Base-by-base conservation (phyloP, 768 basidiomycete species). In the Crassisporium funariophilum region DNA sequence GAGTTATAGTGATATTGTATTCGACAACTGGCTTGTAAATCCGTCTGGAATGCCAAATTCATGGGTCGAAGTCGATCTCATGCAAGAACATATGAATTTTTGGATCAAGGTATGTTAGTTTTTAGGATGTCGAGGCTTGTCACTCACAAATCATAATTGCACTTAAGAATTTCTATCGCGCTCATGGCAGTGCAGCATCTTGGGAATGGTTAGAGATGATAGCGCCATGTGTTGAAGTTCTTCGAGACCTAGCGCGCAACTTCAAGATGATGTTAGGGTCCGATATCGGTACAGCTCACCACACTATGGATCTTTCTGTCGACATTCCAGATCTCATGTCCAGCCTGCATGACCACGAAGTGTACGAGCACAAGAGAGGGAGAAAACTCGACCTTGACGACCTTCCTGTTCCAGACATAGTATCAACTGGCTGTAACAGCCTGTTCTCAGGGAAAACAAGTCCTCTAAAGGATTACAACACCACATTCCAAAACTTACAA, bases 81-180 rank as follows among this genome's bases (percentile, higher is more conserved):
- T 68, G 21, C 69, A 69, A 35, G 66, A 71, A 43, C 68, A 69
- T 35, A 22, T 62, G 34, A 71, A 69, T 46, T 68, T 55, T 40
- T 66, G 63, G 61, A 59, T 64, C 5, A 67, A 70, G 60, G 66
- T 65, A 41, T 0, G 46, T 43, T n/a, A 12, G 16, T 33, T 31
- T 25, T 5, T 29, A 24, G 11, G 21, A 15, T 47, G 11, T 15
- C 25, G 5, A 23, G 6, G 19, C 16, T 23, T 16, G 15, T 9
- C 25, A 24, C 21, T 36, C 6, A 44, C 20, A 37, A 31, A 3
- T 34, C 13, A 35, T 2, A 15, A 22, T 13, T 4, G 16, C 44
- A 20, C 23, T 33, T 19, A 21, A 60, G 60, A 41, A 31, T 9
- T 52, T 55, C 20, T 65, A 64, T 33, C 57, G 58, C 20, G 63